Base-by-base conservation (phyloP, 306 rosid genomes). In the Fagus crenata region DNA sequence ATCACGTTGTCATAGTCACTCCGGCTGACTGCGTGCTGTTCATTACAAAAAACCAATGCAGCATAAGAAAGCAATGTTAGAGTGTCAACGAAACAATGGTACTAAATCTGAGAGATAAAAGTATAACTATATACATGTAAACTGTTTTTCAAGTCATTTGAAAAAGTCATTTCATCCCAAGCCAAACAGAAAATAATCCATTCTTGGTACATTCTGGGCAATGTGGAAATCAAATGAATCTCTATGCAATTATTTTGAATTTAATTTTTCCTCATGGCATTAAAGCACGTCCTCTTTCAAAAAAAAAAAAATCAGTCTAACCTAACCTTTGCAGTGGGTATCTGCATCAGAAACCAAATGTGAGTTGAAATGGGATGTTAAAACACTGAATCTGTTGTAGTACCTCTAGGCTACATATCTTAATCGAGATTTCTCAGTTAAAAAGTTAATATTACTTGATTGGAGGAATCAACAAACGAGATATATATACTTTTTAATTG, bases 1-100 rank as follows among this genome's bases (percentile, higher is more conserved):
- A 92, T 86, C 73, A 95, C 99, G 72, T 95, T 95, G 85, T 95
- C 91, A 76, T 90, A 92, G 89, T 95, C 97, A 71, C 97, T 91
- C 81, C 90, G 87, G 89, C 76, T 70, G 53, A 92, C 97, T 6
- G 77, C 78, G 67, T 81, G 85, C 97, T 95, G 97, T 56, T 32
- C 42, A 80, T 75, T 53, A 59, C 60, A 82, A 78, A 37, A 68
- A 35, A 72, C 41, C 59, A 1, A 69, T 63, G 77, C 76, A 75
- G 28, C 37, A 71, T 46, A 39, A 85, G 74, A 83, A 84, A 71
- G 53, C 73, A 49, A 67, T 82, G 28, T 37, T 76, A 18, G 33
- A 32, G 5, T 49, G 6, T 12, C 39, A 36, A 1, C 22, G 35
- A 56, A 33, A 18, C 35, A 18, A 31, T n/a, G 35, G 7, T 58